These are phyloP conservation scores for Picea engelmannii DNA, from an alignment of 83 land plant species.

Conservation along the genomic window DNA sequence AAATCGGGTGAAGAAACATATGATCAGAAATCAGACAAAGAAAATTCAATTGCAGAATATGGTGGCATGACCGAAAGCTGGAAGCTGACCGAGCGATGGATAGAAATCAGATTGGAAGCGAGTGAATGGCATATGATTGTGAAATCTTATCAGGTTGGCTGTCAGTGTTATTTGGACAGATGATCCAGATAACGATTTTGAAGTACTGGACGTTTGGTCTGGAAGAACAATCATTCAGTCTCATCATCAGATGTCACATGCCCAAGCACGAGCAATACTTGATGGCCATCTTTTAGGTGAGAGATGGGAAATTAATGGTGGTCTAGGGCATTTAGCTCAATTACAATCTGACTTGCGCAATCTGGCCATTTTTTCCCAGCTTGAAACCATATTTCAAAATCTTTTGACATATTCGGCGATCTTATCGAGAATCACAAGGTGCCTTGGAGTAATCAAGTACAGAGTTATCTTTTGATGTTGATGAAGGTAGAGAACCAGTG, in stretches of 20 bases:
- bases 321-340: no score
- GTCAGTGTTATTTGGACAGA: conserved; percentile 36
- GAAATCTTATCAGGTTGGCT: conserved; percentile 27
- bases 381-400: conserved; percentile 2
- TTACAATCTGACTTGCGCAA: background rate
- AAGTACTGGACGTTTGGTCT: conserved; percentile 30
- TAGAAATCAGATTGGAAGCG: no score
- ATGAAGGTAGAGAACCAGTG: conserved; percentile 26
- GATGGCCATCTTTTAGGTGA: no score
- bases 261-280: conserved; percentile 13
- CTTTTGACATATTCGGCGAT: conserved; percentile 18
- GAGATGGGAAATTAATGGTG: no score
- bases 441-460: conserved; percentile 26
- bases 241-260: conserved; percentile 23
- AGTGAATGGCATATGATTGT: no score
- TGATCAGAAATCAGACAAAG: no score
- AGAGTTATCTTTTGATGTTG: conserved; percentile 22
- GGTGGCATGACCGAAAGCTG: no score
- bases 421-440: conserved; percentile 21
- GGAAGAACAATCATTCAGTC: conserved; percentile 33
- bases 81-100: no score
- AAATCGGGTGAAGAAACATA: no score
- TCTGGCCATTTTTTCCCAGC: conserved; percentile 22
- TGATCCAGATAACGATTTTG: conserved; percentile 31
- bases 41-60: no score